A percentile compares a stretch with the other conserved stretches of the same genome.
Evolutionary conservation across 1,284 basidiomycete species (phyloP).

Genomic region (Heterobasidion parviporum): DNA sequence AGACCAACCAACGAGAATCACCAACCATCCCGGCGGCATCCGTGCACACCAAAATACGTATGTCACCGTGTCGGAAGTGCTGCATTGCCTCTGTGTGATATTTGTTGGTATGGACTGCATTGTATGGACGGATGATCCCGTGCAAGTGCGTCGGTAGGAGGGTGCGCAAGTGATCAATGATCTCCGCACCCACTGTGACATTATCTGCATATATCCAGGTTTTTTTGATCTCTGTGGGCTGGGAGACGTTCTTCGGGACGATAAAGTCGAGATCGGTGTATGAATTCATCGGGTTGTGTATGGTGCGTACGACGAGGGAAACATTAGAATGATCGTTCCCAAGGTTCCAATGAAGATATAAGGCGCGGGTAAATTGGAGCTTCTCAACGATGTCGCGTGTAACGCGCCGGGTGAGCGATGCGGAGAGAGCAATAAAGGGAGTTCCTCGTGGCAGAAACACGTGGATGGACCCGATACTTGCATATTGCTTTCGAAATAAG

Average conservation of each 20-base stretch:
- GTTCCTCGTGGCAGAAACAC: slow-evolving; percentile 24
- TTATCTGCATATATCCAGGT: slow-evolving; percentile 17
- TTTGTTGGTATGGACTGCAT: slow-evolving; percentile 10
- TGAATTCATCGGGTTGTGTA: slow-evolving; percentile 26
- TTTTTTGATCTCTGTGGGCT: slow-evolving; percentile 8
- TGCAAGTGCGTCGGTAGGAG: not conserved
- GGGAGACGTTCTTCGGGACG: slow-evolving; percentile 12
- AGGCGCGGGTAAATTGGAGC: slow-evolving; percentile 18
- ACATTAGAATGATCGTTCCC: slow-evolving; percentile 33
- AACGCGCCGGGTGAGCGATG: slow-evolving; percentile 26
- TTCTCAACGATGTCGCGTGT: slow-evolving; percentile 22
- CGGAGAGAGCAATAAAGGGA: slow-evolving; percentile 29
- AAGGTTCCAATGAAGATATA: slow-evolving; percentile 16
- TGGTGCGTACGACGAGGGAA: slow-evolving; percentile 27
- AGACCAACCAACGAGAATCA: not conserved
- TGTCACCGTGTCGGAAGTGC: slow-evolving; percentile 7
- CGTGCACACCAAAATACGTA: slow-evolving; percentile 21
- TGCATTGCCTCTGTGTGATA: slow-evolving; percentile 12
- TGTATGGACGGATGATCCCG: slow-evolving; percentile 13
- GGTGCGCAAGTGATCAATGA: slow-evolving; percentile 12
- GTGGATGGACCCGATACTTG: slow-evolving; percentile 22
- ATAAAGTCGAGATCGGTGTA: slow-evolving; percentile 29
- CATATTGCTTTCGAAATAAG: slow-evolving; percentile 32
- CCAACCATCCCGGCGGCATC: slow-evolving; percentile 22
- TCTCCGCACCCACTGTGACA: slow-evolving; percentile 11